These are phyloP conservation scores for Artemisia tridentata DNA, from an alignment of 129 eudicot species.

Conservation along the genomic window DNA sequence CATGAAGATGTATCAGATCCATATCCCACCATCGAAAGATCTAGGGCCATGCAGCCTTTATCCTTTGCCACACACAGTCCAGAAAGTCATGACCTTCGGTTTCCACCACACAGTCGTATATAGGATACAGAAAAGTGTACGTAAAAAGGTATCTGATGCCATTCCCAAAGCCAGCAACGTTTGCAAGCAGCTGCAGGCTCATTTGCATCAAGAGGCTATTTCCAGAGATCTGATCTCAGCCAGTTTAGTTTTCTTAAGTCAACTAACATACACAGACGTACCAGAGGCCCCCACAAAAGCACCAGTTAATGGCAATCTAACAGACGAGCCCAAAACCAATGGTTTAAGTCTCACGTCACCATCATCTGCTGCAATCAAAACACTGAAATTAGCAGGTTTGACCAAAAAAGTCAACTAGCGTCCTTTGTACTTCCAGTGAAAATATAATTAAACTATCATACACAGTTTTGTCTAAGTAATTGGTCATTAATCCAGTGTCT, in stretches of 20 bases:
- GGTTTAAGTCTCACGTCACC: background rate
- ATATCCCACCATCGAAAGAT: no score
- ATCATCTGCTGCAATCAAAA: background rate
- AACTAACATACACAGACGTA: background rate
- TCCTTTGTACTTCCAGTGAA: background rate
- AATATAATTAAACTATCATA: no score
- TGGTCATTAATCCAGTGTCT: no score
- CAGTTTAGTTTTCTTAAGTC: background rate
- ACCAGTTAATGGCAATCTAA: background rate
- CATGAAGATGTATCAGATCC: no score
- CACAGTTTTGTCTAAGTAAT: no score
- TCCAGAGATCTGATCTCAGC: background rate
- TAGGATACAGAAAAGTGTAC: no score
- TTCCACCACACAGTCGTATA: no score
- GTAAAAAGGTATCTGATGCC: no score
- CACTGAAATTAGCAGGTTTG: no score
- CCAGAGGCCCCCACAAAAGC: background rate
- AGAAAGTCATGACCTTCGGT: no score
- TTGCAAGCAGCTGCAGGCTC: background rate
- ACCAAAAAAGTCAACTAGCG: background rate
- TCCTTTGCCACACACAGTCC: no score
- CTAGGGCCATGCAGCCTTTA: no score
- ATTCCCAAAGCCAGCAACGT: background rate
- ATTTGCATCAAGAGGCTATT: background rate
- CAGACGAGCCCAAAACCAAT: background rate